Evolutionary conservation across 257 asterid species (phyloP), one percentile per base, ranked within the genome.

Genomic region (Knoxia roxburghii): DNA sequence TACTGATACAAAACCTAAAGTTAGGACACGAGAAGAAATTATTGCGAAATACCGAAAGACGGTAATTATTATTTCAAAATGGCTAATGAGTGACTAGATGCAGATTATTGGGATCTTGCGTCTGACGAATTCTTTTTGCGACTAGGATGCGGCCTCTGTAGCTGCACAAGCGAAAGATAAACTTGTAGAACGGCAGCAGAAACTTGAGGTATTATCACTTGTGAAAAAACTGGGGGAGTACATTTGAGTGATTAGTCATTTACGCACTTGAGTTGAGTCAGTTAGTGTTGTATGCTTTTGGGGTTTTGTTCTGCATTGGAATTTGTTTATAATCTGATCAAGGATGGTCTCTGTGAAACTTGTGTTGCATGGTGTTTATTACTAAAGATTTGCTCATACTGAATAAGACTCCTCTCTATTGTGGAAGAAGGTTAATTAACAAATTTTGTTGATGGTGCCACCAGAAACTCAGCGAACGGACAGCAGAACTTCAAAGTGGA

Each of bases 21-120:
- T 26, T 35, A 79, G 97, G 73, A 90, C 96, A 8, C 86, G 84
- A 51, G 97, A 90, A 78, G 99, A 94, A 83, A 94, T 94, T 80
- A 84, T 94, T 71, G 96, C 97, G 24, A 90, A 94, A 80, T 94
- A 94, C 76, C 79, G 95, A 76, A 74, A 78, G 70, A 57, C 90
- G 86, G 97, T 94, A 81, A 74, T 33, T 43, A 53, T 78, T 55
- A 32, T 58, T 71, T 52, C 52, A 55, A 30, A 59, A 57, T 71
- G 68, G 46, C 72, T 72, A 61, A 60, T 55, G 35, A 49, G 63
- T 56, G 65, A 65, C 26, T 56, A 27, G n/a, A 64, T 37, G 51
- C 66, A 33, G 70, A 18, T 40, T 69, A 41, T 61, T 52, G 71
- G 65, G 60, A 67, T 64, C 30, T 72, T 48, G 70, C 54, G 46